Base-by-base conservation (phyloP, 805 yeast genomes). In the Kodamaea kaohsiungensis region DNA sequence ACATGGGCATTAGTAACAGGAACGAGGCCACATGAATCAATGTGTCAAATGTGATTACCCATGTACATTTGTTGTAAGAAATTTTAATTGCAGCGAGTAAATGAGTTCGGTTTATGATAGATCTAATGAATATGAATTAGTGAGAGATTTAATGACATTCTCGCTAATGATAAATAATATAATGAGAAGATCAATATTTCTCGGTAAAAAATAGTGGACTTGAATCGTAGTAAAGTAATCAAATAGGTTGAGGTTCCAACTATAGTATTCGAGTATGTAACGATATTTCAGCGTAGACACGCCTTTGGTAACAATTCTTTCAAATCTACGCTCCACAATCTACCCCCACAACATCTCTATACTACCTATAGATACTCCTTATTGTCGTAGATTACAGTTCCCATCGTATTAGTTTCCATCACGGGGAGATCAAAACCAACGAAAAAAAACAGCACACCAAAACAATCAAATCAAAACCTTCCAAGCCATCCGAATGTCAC, bases 401-500 rank as follows among this genome's bases (percentile, higher is more conserved):
- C n/a, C 33, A 27, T 27, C 33, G 33, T 27, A 9, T 27, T 7
- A 6, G 33, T 30, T 22, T 22, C 25, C 45, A 22, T 17, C n/a
- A 2, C 19, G n/a, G 19, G 25, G 25, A 40, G 45, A 40, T 40
- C 45, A 40, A 40, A 40, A 40, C 19, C 42, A 38, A 38, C 42
- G 35, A 30, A 40, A 40, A 40, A 40, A 40, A 40, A 40, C 45
- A 40, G 45, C 45, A 40, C 45, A 40, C 45, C 45, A 40, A 38
- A 38, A 30, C 35, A 30, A 30, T 30, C 35, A 30, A 30, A 30
- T 30, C 35, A 30, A 30, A 30, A 30, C 35, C 35, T 30, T 30
- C 35, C 35, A 30, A 30, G 35, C 35, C 35, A 30, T 30, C 35
- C 53, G 19, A 43, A 48, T 48, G 55, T 53, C 58, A 37, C 57